Conservation (phyloP, 441 rosid genomes). For the Isatis lusitanica region DNA sequence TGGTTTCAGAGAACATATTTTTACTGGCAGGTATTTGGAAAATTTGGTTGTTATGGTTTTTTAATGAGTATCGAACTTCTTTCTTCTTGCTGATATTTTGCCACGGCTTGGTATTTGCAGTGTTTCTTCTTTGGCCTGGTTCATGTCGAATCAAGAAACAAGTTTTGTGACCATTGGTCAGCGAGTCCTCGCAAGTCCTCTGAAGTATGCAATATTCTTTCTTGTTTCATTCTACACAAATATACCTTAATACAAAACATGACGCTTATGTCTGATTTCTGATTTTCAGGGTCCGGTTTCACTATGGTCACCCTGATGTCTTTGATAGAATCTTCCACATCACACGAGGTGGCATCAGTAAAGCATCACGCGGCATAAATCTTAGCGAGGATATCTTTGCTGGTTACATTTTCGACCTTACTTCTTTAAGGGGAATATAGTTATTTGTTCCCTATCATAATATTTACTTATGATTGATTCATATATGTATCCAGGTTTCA, state of each 20-base stretch:
- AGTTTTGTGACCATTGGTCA: constrained; percentile 96
- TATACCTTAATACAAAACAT: constrained; percentile 1
- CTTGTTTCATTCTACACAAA: constrained; percentile 9
- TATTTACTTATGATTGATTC: constrained; percentile 7
- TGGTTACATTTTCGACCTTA: constrained; percentile 46
- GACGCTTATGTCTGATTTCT: constrained; percentile 21
- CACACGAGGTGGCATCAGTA: constrained; percentile 95
- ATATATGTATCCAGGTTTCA: constrained; percentile 58
- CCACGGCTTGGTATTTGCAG: constrained; percentile 44
- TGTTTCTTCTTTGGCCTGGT: constrained; percentile 97
- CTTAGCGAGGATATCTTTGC: constrained; percentile 97
- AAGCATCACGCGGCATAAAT: constrained; percentile 90
- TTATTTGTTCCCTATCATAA: constrained; percentile 1
- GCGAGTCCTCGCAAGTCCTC: constrained; percentile 92
- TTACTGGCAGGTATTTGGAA: constrained; percentile 73
- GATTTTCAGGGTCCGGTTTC: constrained; percentile 79
- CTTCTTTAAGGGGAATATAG: neutral
- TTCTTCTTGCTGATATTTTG: constrained; percentile 26
- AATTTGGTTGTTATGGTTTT: neutral
- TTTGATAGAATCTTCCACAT: constrained; percentile 92
- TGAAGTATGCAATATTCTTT: constrained; percentile 57
- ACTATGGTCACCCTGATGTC: constrained; percentile 95
- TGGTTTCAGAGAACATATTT: constrained; percentile 95
- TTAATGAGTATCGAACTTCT: neutral
- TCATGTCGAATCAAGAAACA: constrained; percentile 95